Conservation (phyloP, 1,284 basidiomycete species). For the Cerrena zonata region DNA sequence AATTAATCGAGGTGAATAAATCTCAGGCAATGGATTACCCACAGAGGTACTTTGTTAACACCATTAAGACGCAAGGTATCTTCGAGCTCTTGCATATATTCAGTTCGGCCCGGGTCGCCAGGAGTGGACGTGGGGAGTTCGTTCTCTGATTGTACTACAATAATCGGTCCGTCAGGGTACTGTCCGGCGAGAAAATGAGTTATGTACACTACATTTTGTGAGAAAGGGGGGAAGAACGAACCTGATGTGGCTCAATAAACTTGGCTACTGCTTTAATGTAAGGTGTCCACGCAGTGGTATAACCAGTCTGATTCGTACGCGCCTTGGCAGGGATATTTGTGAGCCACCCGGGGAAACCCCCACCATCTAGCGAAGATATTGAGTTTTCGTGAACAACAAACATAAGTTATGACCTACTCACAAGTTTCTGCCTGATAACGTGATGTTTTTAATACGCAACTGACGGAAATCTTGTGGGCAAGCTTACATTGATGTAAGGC, state of each 20-base stretch:
- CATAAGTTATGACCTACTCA: no score
- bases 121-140: slow-evolving; percentile 35
- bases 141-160: slow-evolving; percentile 47
- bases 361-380: slow-evolving; percentile 30
- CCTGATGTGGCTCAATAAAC: slow-evolving; percentile 38
- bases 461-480: neutral
- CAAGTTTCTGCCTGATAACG: slow-evolving; percentile 32
- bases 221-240: no score
- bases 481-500: slow-evolving; percentile 22
- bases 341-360: slow-evolving; percentile 47
- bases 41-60: slow-evolving; percentile 35
- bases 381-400: no score
- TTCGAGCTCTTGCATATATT: slow-evolving; percentile 19
- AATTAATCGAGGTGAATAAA: slow-evolving; percentile 1
- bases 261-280: slow-evolving; percentile 38
- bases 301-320: slow-evolving; percentile 40
- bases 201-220: neutral
- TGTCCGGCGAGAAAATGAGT: slow-evolving; percentile 9
- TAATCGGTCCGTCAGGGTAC: slow-evolving; percentile 42
- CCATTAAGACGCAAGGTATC: slow-evolving; percentile 34
- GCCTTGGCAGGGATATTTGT: slow-evolving; percentile 37
- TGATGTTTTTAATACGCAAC: no score
- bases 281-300: slow-evolving; percentile 39
- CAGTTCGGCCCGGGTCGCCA: slow-evolving; percentile 18
- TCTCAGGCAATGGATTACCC: slow-evolving; percentile 3